Conservation (phyloP, 176 grass and related monocot genomes). For the Metroxylon sagu region DNA sequence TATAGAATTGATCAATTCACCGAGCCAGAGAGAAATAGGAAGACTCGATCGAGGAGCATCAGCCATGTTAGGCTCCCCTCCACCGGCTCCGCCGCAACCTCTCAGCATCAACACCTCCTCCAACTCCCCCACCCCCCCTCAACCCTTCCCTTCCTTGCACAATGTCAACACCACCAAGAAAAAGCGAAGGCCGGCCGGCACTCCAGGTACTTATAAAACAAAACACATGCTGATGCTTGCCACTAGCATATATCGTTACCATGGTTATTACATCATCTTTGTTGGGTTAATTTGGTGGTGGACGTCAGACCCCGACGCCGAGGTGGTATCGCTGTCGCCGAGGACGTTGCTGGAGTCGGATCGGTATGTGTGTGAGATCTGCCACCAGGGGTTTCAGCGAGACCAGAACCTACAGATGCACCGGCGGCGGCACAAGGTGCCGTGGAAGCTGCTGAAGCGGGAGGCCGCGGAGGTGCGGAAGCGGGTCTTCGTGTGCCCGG, state of each 20-base stretch:
- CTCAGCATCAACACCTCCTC: constrained; percentile 3
- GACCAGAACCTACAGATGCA: constrained; percentile 95
- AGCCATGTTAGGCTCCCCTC: constrained; percentile 43
- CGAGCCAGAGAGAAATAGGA: too few relatives aligned
- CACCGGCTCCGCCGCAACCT: constrained; percentile 12
- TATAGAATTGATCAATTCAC: too few relatives aligned
- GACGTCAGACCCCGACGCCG: constrained; percentile 67
- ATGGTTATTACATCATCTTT: constrained; percentile 7
- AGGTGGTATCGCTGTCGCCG: constrained; percentile 90
- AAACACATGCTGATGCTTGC: too few relatives aligned
- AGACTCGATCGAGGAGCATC: too few relatives aligned
- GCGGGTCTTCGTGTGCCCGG: constrained; percentile 86
- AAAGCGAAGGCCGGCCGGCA: constrained; percentile 78
- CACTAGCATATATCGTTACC: background rate
- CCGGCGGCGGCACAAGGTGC: constrained; percentile 80
- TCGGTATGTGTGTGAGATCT: constrained; percentile 81
- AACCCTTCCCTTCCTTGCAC: constrained; percentile 29
- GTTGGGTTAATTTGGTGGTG: background rate
- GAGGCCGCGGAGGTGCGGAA: constrained; percentile 50
- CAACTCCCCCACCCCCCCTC: constrained; percentile 1
- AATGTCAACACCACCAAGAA: constrained; percentile 40
- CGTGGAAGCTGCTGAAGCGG: constrained; percentile 80
- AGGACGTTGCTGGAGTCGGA: constrained; percentile 74
- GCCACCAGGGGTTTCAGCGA: constrained; percentile 80
- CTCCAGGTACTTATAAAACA: constrained; percentile 43